Conservation (phyloP, 257 asterid genomes). For the Rauvolfia tetraphylla region DNA sequence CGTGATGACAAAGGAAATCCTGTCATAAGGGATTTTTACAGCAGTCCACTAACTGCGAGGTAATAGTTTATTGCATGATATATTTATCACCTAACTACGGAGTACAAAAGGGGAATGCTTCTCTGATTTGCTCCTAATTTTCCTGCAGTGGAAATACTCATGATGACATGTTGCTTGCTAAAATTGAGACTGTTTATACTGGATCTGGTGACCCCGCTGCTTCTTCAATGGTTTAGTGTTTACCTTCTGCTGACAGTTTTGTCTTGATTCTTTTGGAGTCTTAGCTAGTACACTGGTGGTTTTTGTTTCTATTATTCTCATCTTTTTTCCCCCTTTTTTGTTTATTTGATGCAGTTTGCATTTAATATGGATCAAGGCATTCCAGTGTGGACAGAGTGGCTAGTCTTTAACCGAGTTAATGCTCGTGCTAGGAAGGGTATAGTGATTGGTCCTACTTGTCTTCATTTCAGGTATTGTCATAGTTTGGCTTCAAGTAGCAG, state of each 20-base stretch:
- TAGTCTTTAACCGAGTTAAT: slow-evolving; percentile 75
- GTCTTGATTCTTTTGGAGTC: neutral
- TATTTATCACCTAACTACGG: neutral
- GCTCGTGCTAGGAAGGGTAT: slow-evolving; percentile 89
- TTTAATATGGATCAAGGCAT: slow-evolving; percentile 94
- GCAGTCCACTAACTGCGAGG: slow-evolving; percentile 99
- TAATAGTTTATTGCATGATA: slow-evolving; percentile 16
- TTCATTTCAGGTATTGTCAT: slow-evolving; percentile 55
- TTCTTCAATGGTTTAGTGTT: slow-evolving; percentile 75
- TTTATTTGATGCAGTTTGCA: slow-evolving; percentile 54
- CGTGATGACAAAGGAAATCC: slow-evolving; percentile 87
- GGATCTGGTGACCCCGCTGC: slow-evolving; percentile 82
- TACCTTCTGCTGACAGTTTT: slow-evolving; percentile 14
- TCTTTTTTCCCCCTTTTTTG: neutral
- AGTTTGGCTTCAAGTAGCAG: neutral
- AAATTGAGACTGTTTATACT: slow-evolving; percentile 85
- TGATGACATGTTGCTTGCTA: slow-evolving; percentile 89
- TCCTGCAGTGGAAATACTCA: slow-evolving; percentile 81
- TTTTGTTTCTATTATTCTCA: neutral
- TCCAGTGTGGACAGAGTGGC: slow-evolving; percentile 80
- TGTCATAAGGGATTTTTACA: slow-evolving; percentile 83
- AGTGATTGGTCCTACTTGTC: slow-evolving; percentile 63
- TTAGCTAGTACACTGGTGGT: neutral
- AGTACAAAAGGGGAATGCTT: neutral
- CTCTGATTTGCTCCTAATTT: slow-evolving; percentile 7